Evolutionary conservation across 768 basidiomycete species (phyloP), one percentile per base, ranked within the genome.

Genomic region (Pleurotus pulmonarius): DNA sequence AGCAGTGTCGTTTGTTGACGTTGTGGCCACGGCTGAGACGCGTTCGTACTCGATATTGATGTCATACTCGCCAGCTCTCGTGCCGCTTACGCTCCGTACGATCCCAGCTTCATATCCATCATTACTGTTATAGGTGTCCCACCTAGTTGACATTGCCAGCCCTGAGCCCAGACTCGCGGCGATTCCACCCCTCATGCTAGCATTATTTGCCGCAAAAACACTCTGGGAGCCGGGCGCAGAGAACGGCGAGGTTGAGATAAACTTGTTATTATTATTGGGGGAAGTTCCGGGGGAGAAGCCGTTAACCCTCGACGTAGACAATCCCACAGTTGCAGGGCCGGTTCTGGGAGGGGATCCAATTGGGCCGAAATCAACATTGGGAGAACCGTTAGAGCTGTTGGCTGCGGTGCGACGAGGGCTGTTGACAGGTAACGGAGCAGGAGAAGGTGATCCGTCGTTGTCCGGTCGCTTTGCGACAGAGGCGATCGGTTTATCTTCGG

Each of bases 271-370:
- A 58, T 49, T 57, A 54, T 67, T 71, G 6, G 88, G 87, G 4
- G 86, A 87, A 0, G 84, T 83, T 5, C 80, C 78, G 3, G 85
- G 83, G 20, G 84, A 83, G 62, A 81, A 77, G 0, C 64, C 56
- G 55, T 72, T 81, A 49, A 72, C 61, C 53, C 74, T 71, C 56
- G 75, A 62, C 13, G 71, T 71, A 1, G 61, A 67, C 2, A 67
- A 64, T 34, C 72, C 56, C 25, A 60, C 57, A 43, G 62, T 56
- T 16, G 69, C 65, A 34, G 29, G 29, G 29, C 29, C 29, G 40
- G 73, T 72, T 49, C 70, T 79, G 1, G 92, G 87, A 7, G 90
- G 88, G 3, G 90, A 90, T 2, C 92, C 92, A 58, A 93, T 91
- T 13, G 92, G 90, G 7, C 91, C 91, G 62, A 90, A 86, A 65